These are phyloP conservation scores for Amoebophrya sp. DNA, from an alignment of 169 alveolate species.

Conservation along the genomic window DNA sequence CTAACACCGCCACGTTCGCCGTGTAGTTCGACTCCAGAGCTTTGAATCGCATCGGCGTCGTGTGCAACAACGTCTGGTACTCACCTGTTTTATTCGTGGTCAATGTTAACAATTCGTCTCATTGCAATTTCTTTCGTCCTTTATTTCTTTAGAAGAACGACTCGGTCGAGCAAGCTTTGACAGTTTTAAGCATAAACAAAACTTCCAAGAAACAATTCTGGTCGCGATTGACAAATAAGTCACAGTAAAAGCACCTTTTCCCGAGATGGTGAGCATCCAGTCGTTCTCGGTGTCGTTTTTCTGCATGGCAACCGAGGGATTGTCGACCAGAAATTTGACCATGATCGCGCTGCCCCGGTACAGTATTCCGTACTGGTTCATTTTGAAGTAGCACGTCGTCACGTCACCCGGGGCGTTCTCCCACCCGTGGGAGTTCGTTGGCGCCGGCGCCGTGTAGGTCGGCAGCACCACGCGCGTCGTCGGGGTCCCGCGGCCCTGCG, in stretches of 20 bases:
- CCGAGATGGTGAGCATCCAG: background rate
- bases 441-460: background rate
- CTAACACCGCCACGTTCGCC: slow-evolving; percentile 36
- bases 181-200: no score
- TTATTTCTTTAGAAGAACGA: no score
- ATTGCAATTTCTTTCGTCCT: no score
- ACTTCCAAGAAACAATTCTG: no score
- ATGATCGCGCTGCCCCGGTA: slow-evolving; percentile 28
- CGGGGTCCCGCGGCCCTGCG: background rate
- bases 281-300: background rate
- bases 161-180: no score
- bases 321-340: slow-evolving; percentile 19
- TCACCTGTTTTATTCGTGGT: no score
- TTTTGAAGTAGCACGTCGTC: background rate
- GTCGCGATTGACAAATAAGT: no score
- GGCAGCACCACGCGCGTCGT: background rate
- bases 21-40: slow-evolving; percentile 30
- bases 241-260: background rate
- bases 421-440: background rate
- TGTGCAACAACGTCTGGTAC: background rate
- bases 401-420: background rate
- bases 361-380: background rate
- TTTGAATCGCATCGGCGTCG: background rate
- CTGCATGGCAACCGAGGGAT: slow-evolving; percentile 24
- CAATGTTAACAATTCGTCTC: no score